Base-by-base conservation (phyloP, 352 stramenopile genomes). In the Globisporangium cederbergense region DNA sequence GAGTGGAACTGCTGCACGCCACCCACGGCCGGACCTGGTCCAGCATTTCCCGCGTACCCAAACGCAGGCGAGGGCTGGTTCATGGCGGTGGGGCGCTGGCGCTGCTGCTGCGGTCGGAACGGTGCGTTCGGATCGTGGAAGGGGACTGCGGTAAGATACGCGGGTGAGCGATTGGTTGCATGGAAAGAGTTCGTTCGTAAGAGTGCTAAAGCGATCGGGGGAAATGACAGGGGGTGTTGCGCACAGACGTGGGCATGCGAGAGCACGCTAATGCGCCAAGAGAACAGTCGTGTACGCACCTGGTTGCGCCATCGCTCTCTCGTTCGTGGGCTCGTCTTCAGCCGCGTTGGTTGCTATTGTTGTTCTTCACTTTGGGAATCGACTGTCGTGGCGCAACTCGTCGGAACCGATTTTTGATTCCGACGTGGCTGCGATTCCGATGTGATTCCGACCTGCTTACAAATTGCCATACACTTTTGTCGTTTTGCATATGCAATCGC, bases 81-180 rank as follows among this genome's bases (percentile, higher is more conserved):
- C 22, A 49, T 53, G 16, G 1, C 18, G 20, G 51, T 55, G 49
- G 79, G 73, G 1, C 74, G 73, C 72, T 82, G 77, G 13, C 71
- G 78, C 56, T 82, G 70, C 64, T 72, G 53, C 64, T 72, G 53
- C 25, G 56, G 30, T 28, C 55, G 73, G 64, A 73, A 80, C 30
- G 75, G 73, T 42, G 70, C 78, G 57, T 79, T 88, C 2, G 75
- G 70, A 28, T 88, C 83, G 53, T 74, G 76, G 65, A 90, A 90
- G 4, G 79, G 78, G 4, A 83, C 82, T 90, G 45, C 4, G 20
- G 16, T 10, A 68, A 43, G 34, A 18, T 52, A 38, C 11, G 14
- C 49, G 16, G 43, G 43, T 22, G 43, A 16, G 14, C 49, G 16
- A 18, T 16, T 22, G 43, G 43, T n/a, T 46, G 40, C 14, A 66